phyloP scores from a whole-genome alignment of 1,139 yeast genomes.

The Pichia sp. region DNA sequence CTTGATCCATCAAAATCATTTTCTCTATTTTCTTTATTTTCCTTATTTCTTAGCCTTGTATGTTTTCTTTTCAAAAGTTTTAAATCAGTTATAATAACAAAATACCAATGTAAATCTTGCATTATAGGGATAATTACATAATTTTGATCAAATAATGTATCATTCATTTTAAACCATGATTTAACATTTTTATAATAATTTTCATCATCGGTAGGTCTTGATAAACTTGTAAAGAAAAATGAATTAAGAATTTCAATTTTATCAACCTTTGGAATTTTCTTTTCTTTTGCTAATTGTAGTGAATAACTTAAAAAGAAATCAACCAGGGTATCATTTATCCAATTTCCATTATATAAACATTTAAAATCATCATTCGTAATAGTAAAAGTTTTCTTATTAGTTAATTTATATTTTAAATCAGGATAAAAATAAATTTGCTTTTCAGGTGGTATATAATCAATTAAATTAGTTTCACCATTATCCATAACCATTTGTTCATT shows the following conservation, averaged over 20 bases:
- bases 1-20: neutral
- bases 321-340: constrained; percentile 71
- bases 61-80: constrained; percentile 30
- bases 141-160: constrained; percentile 56
- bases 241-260: constrained; percentile 71
- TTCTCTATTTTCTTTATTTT: neutral
- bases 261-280: constrained; percentile 23
- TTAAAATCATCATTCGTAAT: constrained; percentile 58
- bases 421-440: constrained; percentile 42
- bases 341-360: constrained; percentile 61
- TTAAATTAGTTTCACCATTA: constrained; percentile 12
- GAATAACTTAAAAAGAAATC: constrained; percentile 65
- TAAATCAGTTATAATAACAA: constrained; percentile 57
- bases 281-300: constrained; percentile 35
- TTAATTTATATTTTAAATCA: constrained; percentile 43
- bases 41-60: neutral
- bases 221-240: constrained; percentile 70
- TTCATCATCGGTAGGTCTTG: constrained; percentile 24
- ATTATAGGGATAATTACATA: constrained; percentile 78
- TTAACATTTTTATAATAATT: constrained; percentile 59
- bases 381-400: constrained; percentile 42
- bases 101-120: constrained; percentile 82
- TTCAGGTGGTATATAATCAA: constrained; percentile 23
- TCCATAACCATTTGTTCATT: constrained; percentile 14
- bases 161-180: constrained; percentile 67